These are phyloP conservation scores for Hypholoma sublateritium DNA, from an alignment of 768 basidiomycete species.

Conservation along the genomic window DNA sequence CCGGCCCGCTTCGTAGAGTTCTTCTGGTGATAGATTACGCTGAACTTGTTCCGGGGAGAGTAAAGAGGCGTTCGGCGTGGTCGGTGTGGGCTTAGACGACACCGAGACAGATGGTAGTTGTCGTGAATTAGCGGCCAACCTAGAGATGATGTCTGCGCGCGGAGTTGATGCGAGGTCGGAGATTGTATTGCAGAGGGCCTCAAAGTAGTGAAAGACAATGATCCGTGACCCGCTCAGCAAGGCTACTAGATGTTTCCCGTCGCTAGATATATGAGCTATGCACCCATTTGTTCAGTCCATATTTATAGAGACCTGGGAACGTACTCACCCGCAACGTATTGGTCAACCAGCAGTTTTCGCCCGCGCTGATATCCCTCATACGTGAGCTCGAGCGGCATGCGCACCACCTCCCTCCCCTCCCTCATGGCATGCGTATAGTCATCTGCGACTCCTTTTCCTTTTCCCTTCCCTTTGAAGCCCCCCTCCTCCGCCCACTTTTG, in stretches of 20 bases:
- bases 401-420: constrained; percentile 12
- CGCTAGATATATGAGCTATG: constrained; percentile 46
- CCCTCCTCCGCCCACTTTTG: constrained; percentile 1
- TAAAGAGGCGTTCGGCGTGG: neutral
- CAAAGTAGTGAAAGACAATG: constrained; percentile 42
- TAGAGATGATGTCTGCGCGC: neutral
- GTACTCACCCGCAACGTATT: constrained; percentile 45
- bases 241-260: constrained; percentile 47
- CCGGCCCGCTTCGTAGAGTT: neutral
- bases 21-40: neutral
- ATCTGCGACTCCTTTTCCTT: neutral
- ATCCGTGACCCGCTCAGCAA: constrained; percentile 39
- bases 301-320: neutral
- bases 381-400: constrained; percentile 12
- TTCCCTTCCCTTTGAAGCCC: neutral
- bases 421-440: neutral
- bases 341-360: constrained; percentile 31
- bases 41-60: neutral
- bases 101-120: neutral
- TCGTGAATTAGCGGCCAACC: neutral
- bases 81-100: neutral
- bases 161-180: neutral
- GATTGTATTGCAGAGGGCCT: constrained; percentile 29
- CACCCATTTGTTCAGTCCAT: neutral
- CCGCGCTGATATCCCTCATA: constrained; percentile 8